Percentiles rank a stretch among this genome's conserved stretches.
Conservation (phyloP, 2,329 filamentous ascomycete genomes). For the Fusarium pseudonygamai region DNA sequence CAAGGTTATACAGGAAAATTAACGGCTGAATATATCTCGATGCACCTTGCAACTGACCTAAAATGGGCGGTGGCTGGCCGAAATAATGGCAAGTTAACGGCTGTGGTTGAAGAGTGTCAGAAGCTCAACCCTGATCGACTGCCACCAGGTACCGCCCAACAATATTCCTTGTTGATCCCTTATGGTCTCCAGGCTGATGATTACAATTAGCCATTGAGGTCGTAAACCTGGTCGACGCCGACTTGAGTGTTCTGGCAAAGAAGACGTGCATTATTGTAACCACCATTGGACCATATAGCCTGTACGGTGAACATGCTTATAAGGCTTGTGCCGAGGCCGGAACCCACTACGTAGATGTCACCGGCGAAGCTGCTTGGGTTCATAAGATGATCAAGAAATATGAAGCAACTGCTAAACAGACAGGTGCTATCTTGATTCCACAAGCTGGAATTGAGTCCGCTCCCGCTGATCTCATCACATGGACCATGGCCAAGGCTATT, state of each 20-base stretch:
- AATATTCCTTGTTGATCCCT: not conserved
- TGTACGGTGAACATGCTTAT: constrained; percentile 67
- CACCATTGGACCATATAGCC: constrained; percentile 67
- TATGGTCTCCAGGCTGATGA: not conserved
- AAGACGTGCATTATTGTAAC: constrained; percentile 67
- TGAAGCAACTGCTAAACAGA: constrained; percentile 60
- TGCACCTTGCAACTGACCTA: constrained; percentile 75
- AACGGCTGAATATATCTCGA: constrained; percentile 78
- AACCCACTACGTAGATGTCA: constrained; percentile 72
- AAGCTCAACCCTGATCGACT: constrained; percentile 73
- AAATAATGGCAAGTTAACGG: constrained; percentile 77
- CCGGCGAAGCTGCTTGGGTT: constrained; percentile 68
- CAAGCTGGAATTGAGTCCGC: constrained; percentile 71
- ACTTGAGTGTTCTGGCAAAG: constrained; percentile 60
- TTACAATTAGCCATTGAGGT: constrained; percentile 60
- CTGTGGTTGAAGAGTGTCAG: constrained; percentile 73
- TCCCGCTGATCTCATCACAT: constrained; percentile 68
- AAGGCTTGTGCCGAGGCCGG: constrained; percentile 69
- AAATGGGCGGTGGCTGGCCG: constrained; percentile 91
- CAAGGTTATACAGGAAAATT: constrained; percentile 85
- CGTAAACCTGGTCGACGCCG: constrained; percentile 56
- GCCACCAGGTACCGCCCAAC: constrained; percentile 68
- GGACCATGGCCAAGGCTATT: constrained; percentile 60
- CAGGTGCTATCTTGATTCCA: constrained; percentile 68
- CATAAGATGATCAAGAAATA: constrained; percentile 69